Evolutionary conservation across 1,139 yeast species (phyloP).

Genomic region (Candida sp.): DNA sequence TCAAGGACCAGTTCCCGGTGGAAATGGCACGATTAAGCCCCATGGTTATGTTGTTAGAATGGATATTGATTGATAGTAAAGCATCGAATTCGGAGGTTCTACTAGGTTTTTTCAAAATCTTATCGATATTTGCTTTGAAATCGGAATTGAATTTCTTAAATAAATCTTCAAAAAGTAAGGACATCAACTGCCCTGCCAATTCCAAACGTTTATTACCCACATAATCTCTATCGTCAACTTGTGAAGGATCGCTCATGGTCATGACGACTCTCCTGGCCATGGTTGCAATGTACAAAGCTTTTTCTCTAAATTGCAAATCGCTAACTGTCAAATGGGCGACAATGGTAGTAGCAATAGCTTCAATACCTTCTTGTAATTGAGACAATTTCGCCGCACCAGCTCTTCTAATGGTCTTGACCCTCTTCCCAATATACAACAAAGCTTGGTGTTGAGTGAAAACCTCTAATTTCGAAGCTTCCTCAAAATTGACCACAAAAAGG

Average conservation of each 20-base stretch:
- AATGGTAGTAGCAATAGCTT: constrained; percentile 94
- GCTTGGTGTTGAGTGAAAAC: constrained; percentile 95
- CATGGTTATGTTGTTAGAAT: constrained; percentile 87
- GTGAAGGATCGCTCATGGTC: constrained; percentile 92
- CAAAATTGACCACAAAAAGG: constrained; percentile 86
- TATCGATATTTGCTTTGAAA: constrained; percentile 91
- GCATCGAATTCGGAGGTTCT: constrained; percentile 97
- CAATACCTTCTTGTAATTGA: constrained; percentile 90
- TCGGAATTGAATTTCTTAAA: constrained; percentile 94
- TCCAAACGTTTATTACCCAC: constrained; percentile 98
- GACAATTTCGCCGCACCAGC: constrained; percentile 79
- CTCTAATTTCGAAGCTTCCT: constrained; percentile 86
- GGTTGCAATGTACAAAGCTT: constrained; percentile 89
- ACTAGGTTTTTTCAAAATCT: constrained; percentile 89
- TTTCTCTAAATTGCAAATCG: constrained; percentile 87
- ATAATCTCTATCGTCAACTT: constrained; percentile 98
- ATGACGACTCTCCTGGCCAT: constrained; percentile 96
- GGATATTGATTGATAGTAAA: constrained; percentile 79
- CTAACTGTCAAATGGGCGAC: constrained; percentile 92
- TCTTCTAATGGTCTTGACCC: constrained; percentile 90
- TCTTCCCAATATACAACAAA: constrained; percentile 81
- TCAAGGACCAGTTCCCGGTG: constrained; percentile 98
- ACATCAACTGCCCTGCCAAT: constrained; percentile 96
- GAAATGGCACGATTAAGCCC: constrained; percentile 97
- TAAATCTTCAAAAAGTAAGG: constrained; percentile 90